Base-by-base conservation (phyloP, 2,329 filamentous ascomycete genomes). In the Onygena corvina region DNA sequence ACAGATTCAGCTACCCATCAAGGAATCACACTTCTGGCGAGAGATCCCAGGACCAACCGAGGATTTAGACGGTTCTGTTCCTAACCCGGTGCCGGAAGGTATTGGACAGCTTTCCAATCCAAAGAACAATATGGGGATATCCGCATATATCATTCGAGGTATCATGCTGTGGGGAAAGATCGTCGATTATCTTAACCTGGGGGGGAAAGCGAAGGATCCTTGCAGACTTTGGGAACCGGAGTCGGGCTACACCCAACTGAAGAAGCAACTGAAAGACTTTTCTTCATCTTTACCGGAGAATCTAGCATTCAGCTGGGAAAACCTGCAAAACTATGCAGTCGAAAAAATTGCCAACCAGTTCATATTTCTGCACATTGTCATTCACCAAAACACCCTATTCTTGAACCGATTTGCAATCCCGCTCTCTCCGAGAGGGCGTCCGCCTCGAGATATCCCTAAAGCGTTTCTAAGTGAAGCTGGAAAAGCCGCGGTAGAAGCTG, bases 11-110 rank as follows among this genome's bases (percentile, higher is more conserved):
- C 70, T 98, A 20, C 92, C 92, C 0, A 85, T 95, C 58, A 89
- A 86, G 61, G 92, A 98, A 64, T 81, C 82, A 46, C 81, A 86
- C 54, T 96, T 94, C 59, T 83, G 90, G 55, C 80, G 94, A 61
- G 90, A 95, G 61, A 90, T 95, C 61, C 84, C 86, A 1, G 89
- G 85, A 0, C 79, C 83, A 11, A 95, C 92, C 0, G 88, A 96
- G 63, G 82, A 83, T 50, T 71, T 96, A 6, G 77, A 84, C 55
- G 88, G 89, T 1, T 74, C 77, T 18, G 73, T 85, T 1, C 76
- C 77, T 2, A 79, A 82, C 52, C 75, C 79, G 0, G 74, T 79
- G 5, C 71, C 77, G 0, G 72, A 74, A 2, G 77, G 83, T 38
- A 76, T 78, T n/a, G 80, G 77, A 2, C 78, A 83, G 53, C 64